Conservation (phyloP, 306 rosid genomes). For the Cucurbita moschata region DNA sequence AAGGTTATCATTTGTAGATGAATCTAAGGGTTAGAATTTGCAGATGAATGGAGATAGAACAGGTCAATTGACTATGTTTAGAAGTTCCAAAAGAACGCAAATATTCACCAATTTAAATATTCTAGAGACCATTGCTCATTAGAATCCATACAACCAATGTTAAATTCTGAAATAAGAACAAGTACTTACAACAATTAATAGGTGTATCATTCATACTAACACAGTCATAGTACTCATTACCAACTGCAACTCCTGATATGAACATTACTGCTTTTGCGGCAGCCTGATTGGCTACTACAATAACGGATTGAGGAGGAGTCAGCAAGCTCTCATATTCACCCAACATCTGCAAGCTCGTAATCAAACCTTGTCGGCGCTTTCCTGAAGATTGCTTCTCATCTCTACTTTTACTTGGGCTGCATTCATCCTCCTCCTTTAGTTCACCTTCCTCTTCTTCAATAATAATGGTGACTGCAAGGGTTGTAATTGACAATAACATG, state of each 20-base stretch:
- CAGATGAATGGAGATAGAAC: not conserved
- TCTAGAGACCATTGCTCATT: not conserved
- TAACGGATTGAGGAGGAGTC: conserved; percentile 51
- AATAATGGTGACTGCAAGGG: conserved; percentile 46
- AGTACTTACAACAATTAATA: conserved; percentile 51
- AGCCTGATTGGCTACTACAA: conserved; percentile 67
- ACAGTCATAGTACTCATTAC: conserved; percentile 33
- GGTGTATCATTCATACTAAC: conserved; percentile 45
- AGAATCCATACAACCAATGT: not conserved
- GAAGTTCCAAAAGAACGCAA: not conserved
- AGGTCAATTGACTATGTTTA: not conserved
- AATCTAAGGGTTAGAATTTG: too few relatives aligned
- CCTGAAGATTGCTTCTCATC: conserved; percentile 37
- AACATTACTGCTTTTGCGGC: conserved; percentile 70
- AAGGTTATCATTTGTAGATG: too few relatives aligned
- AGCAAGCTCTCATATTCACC: conserved; percentile 59
- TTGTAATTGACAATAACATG: conserved; percentile 59
- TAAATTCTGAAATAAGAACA: conserved; percentile 12
- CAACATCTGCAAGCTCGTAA: conserved; percentile 59
- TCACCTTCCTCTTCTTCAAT: conserved; percentile 84
- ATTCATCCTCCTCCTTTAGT: conserved; percentile 46
- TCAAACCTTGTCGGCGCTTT: conserved; percentile 48
- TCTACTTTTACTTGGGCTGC: conserved; percentile 30
- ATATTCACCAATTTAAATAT: not conserved
- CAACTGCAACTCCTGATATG: conserved; percentile 44